Base-by-base conservation (phyloP, 192 early-diverging fungal genomes). In the Gaertneriomyces sp. region DNA sequence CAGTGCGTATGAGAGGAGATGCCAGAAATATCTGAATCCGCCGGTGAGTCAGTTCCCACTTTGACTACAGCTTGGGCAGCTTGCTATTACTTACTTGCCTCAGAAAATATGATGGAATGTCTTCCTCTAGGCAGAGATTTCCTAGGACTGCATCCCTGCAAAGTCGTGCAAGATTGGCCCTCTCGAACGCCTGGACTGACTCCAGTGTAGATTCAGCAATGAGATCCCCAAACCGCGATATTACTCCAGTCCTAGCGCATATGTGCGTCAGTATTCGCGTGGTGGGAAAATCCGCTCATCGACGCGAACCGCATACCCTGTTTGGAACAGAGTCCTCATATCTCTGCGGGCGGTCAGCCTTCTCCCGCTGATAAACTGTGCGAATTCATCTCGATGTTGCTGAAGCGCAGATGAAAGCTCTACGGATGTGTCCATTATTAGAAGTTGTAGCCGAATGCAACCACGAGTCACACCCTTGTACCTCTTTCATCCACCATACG, bases 351-450 rank as follows among this genome's bases (percentile, higher is more conserved):
- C 59, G 12, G 73, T 63, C 42, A 78, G 38, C 40, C 82, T 58
- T 1, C 82, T 57, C 53, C 82, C 82, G 78, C 79, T 82, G 16
- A 85, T 80, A 49, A 82, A 85, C 53, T 82, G 82, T 11, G 73
- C 46, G 47, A 85, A 85, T 11, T 79, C 77, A 33, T 85, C 82
- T 51, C 75, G 75, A 54, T 85, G 82, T 12, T 69, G 66, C 54
- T 82, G 75, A 7, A 85, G 58, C 7, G 72, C 57, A 8, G 53
- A 63, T 1, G 76, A 63, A 33, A 82, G 62, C 65, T 85, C 82
- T 84, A 51, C n/a, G 4, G 6, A 6, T 6, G n/a, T 20, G n/a
- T 4, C 49, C 14, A 17, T 5, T 4, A 51, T 20, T 51, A n/a
- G 20, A 5, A 17, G 49, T 51, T 1, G 45, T 20, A 58, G n/a